Evolutionary conservation across 1,139 yeast species (phyloP), one percentile per base, ranked within the genome.

Genomic region (Yarrowia galli): DNA sequence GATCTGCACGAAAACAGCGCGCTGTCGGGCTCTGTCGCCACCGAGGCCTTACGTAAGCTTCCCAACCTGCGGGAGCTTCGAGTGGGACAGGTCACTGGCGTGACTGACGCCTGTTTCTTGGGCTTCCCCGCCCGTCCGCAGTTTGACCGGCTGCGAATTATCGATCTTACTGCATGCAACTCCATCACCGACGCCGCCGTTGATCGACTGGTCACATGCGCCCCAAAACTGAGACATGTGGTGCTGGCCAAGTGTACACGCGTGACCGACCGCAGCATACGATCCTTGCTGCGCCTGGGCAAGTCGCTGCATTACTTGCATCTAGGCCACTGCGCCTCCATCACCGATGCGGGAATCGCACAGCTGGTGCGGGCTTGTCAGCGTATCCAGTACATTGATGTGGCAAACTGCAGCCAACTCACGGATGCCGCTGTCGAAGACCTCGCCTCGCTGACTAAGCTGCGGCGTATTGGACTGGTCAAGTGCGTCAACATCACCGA

Each of bases 401-500:
- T 95, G 71, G 98, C 98, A 23, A 92, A 98, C 77, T 95, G 99
- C 77, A 84, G 89, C 2, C 97, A 92, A 77, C 83, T 95, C 69
- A 93, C 98, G 1, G 93, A 95, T 79, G 85, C 87, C 76, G 89
- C 97, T 0, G 85, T 95, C 65, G 84, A 86, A 67, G 97, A 90
- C 74, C 81, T 95, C 72, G 87, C 97, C 2, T 85, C 85, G 67
- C 81, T 95, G 71, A 93, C 96, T 16, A 88, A 90, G 74, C 82
- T 95, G 72, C 86, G 96, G 74, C 85, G 99, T 78, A 92, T 95
- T 63, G 99, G 99, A 0, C 81, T 95, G 68, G 99, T 95, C 35
- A 93, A 93, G 77, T 95, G 99, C 78, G 86, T 87, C 43, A 87
- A 90, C 75, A 92, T 95, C 72, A 89, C 97, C 6, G 98, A 93